phyloP scores from a whole-genome alignment of 2,329 filamentous ascomycete species.

The Fusarium scirpi region DNA sequence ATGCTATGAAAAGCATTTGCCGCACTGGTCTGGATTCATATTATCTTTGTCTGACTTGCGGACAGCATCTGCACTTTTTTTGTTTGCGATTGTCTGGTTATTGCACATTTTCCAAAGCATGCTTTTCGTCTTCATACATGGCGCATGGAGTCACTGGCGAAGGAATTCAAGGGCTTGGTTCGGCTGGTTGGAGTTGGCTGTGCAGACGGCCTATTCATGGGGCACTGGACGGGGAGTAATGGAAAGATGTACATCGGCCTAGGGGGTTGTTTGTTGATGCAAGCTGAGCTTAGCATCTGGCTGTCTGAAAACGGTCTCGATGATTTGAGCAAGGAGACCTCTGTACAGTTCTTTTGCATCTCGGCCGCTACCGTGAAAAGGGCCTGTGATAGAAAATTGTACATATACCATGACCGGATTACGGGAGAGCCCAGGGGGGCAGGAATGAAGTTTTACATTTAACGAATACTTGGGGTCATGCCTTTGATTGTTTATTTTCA shows the following conservation, averaged over 20 bases:
- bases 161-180: conserved; percentile 53
- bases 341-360: conserved; percentile 34
- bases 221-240: conserved; percentile 45
- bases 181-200: conserved; percentile 54
- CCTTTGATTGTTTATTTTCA: not conserved
- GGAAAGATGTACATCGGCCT: conserved; percentile 36
- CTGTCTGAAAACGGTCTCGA: conserved; percentile 32
- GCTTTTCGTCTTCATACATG: conserved; percentile 54
- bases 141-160: conserved; percentile 58
- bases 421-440: conserved; percentile 47
- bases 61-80: conserved; percentile 42
- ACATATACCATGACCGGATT: conserved; percentile 57
- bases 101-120: conserved; percentile 53
- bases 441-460: conserved; percentile 50
- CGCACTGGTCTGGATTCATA: conserved; percentile 45
- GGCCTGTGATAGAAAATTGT: conserved; percentile 54
- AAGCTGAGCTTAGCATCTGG: conserved; percentile 45
- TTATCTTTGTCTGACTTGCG: conserved; percentile 47
- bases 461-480: conserved; percentile 11
- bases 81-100: conserved; percentile 49
- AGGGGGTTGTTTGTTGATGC: conserved; percentile 27
- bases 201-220: conserved; percentile 43
- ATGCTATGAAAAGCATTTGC: conserved; percentile 28
- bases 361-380: conserved; percentile 41
- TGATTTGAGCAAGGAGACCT: conserved; percentile 33